These are phyloP conservation scores for Myxozyma udenii DNA, from an alignment of 805 yeast genomes.

Conservation along the genomic window DNA sequence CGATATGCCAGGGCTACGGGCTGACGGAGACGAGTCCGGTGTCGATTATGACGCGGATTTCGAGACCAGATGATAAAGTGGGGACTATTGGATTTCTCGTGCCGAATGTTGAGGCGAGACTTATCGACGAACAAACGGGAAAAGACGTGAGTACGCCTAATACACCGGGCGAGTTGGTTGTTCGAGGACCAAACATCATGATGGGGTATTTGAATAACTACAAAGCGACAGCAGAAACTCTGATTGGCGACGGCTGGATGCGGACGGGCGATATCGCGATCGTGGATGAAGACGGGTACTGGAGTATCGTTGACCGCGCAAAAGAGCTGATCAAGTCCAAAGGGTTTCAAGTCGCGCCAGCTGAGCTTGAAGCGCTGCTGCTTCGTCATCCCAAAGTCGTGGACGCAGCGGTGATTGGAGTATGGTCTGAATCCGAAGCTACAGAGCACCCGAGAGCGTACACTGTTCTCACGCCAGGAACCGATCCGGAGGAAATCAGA, in stretches of 20 bases:
- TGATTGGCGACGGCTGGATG: conserved; percentile 54
- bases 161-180: conserved; percentile 52
- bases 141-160: conserved; percentile 55
- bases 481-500: conserved; percentile 29
- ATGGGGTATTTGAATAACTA: conserved; percentile 49
- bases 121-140: conserved; percentile 40
- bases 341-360: conserved; percentile 92
- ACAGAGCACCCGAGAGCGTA: conserved; percentile 57
- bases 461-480: conserved; percentile 33
- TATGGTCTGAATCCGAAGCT: conserved; percentile 64
- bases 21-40: conserved; percentile 50
- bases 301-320: conserved; percentile 55
- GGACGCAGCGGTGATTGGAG: conserved; percentile 89
- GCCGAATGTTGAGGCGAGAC: conserved; percentile 50
- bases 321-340: conserved; percentile 63
- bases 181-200: conserved; percentile 58
- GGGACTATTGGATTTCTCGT: conserved; percentile 49
- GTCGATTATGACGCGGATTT: conserved; percentile 42
- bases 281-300: conserved; percentile 41
- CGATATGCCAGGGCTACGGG: conserved; percentile 52
- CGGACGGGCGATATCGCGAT: conserved; percentile 56
- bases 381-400: conserved; percentile 67
- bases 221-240: conserved; percentile 47
- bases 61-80: conserved; percentile 28
- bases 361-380: conserved; percentile 77